phyloP scores from a whole-genome alignment of 139 green algal species.

The Chlorella ohadii region DNA sequence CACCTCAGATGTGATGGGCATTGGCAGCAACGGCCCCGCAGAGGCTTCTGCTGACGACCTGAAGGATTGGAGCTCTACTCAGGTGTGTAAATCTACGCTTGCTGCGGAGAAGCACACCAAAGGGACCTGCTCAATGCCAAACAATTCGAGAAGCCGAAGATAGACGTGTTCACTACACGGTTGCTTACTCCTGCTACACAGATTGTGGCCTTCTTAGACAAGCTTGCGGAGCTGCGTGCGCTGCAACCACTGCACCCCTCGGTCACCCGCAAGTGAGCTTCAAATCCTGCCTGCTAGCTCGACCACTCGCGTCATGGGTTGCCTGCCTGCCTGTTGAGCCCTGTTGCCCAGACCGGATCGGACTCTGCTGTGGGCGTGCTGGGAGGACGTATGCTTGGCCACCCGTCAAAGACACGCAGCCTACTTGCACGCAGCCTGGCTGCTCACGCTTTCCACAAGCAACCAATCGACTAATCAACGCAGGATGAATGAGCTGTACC shows the following conservation, averaged over 20 bases:
- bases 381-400: no score
- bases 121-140: no score
- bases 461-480: no score
- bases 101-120: no score
- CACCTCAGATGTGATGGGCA: slow-evolving; percentile 66
- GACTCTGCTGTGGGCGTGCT: no score
- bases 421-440: no score
- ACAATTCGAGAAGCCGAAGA: no score
- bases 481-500: slow-evolving; percentile 68
- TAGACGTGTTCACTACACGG: background rate
- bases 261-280: slow-evolving; percentile 41
- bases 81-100: slow-evolving; percentile 34
- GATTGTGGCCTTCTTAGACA: slow-evolving; percentile 76
- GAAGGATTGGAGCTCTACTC: slow-evolving; percentile 65
- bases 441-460: no score
- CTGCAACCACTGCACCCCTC: slow-evolving; percentile 44
- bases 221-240: slow-evolving; percentile 64
- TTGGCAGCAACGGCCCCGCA: slow-evolving; percentile 50
- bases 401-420: no score
- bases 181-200: slow-evolving; percentile 8
- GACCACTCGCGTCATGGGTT: background rate
- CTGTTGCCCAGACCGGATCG: no score
- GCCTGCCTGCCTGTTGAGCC: no score
- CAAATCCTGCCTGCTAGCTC: background rate
- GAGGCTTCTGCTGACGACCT: slow-evolving; percentile 60